Evolutionary conservation across 352 stramenopile genomes (phyloP).

Genomic region (Globisporangium abappressorium): DNA sequence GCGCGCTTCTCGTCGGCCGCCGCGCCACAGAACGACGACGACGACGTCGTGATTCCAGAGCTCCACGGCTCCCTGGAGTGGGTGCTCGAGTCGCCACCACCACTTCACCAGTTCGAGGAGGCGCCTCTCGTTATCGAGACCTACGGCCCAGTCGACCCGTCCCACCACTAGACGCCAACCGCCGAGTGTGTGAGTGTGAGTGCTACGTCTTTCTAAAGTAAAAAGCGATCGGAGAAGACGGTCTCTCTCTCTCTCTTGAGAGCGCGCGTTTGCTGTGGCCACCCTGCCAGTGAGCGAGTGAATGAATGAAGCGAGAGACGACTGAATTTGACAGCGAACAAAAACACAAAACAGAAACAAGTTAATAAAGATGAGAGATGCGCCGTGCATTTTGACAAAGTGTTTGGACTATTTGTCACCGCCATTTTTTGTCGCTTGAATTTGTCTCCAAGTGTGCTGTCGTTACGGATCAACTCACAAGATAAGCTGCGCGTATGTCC

Average conservation of each 20-base stretch:
- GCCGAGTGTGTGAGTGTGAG: slow-evolving; percentile 1
- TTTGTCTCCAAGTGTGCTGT: background rate
- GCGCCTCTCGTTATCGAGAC: slow-evolving; percentile 87
- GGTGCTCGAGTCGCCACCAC: slow-evolving; percentile 77
- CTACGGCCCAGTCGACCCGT: slow-evolving; percentile 81
- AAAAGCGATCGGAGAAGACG: background rate
- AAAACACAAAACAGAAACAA: slow-evolving; percentile 8
- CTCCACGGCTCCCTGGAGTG: slow-evolving; percentile 84
- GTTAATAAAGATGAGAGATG: slow-evolving; percentile 12
- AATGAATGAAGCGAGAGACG: background rate
- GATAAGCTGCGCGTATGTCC: background rate
- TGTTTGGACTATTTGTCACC: background rate
- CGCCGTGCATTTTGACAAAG: slow-evolving; percentile 5
- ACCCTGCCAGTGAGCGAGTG: background rate
- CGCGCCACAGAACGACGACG: slow-evolving; percentile 40
- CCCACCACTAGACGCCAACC: slow-evolving; percentile 51
- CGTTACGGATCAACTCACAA: background rate
- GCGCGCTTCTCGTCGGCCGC: slow-evolving; percentile 59
- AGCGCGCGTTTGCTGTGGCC: background rate
- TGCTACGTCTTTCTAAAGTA: slow-evolving; percentile 15
- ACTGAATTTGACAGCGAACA: slow-evolving; percentile 1
- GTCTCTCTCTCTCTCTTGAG: background rate
- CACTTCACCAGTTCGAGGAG: slow-evolving; percentile 89
- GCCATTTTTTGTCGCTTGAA: too few species aligned
- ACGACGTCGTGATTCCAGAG: slow-evolving; percentile 80